Evolutionary conservation across 2,329 filamentous ascomycete genomes (phyloP), one percentile per base, ranked within the genome.

Genomic region (Sarocladium strictum): DNA sequence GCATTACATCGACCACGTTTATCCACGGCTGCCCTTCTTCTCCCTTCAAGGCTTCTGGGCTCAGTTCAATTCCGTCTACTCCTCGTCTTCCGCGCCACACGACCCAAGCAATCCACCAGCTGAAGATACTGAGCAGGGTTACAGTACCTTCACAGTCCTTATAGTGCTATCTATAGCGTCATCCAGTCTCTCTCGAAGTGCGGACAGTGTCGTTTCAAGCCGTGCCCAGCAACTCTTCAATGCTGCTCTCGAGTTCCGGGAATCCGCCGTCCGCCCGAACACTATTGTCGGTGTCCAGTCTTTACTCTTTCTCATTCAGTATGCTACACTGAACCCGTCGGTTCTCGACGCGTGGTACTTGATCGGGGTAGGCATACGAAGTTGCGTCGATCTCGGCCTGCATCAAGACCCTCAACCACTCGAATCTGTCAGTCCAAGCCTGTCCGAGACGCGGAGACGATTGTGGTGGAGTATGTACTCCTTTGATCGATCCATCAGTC

Each of bases 391-490:
- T 33, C 50, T 63, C 1, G 60, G 61, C 0, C 57, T 63, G 12
- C 61, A 63, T 38, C 61, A 63, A 26, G 61, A 63, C 41, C 61
- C 61, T 5, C 54, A 61, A 33, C 60, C 60, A 5, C 41, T 52
- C 2, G 56, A 58, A 15, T 24, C 53, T 15, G 35, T 60, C 52
- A 58, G 57, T 19, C 45, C 54, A 10, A 59, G 57, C 33, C 55
- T 63, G 3, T 54, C 62, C 9, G 61, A 63, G 38, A 63, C 61
- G 3, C 57, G 60, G 2, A 56, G 61, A 9, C 54, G 61, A 2
- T 55, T 63, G 3, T 63, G 61, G 60, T 63, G 61, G 61, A 62
- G 60, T 55, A 62, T 62, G 61, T 62, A 61, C 54, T 63, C 61
- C 14, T 62, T 63, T 35, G 61, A 63, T 53, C 56, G 60, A 2